Percentiles rank a stretch among this genome's conserved stretches.
phyloP scores from a whole-genome alignment of 2,329 filamentous ascomycete genomes.

The Trichophyton schoenleinii region DNA sequence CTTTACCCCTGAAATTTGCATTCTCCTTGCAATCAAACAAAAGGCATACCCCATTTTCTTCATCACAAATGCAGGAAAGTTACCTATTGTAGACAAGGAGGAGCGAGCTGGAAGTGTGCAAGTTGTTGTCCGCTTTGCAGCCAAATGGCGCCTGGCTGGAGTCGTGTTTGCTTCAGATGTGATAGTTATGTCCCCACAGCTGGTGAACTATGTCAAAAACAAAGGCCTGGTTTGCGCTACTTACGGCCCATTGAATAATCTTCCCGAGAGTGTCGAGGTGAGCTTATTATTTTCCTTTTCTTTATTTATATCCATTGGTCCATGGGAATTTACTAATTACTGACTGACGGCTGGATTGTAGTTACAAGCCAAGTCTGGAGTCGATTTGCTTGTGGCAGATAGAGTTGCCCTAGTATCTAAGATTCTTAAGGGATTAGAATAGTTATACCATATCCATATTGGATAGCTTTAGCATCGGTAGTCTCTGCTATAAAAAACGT shows the following conservation, averaged over 20 bases:
- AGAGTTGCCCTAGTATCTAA: conserved; percentile 14
- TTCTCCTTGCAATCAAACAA: conserved; percentile 18
- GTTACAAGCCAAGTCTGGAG: conserved; percentile 16
- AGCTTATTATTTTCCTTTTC: not conserved
- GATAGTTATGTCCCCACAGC: conserved; percentile 26
- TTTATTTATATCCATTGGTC: not conserved
- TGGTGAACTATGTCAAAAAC: conserved; percentile 25
- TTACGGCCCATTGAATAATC: conserved; percentile 27
- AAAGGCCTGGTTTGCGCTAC: conserved; percentile 24
- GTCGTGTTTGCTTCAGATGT: conserved; percentile 27
- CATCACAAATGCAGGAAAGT: conserved; percentile 20
- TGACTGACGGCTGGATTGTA: conserved; percentile 1
- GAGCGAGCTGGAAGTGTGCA: conserved; percentile 27
- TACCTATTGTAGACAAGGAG: conserved; percentile 18
- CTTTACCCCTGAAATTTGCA: conserved; percentile 21
- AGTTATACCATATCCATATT: not conserved
- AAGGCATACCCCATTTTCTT: conserved; percentile 18
- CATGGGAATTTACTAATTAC: not conserved
- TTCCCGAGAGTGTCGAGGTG: conserved; percentile 16
- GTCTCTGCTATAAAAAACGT: no score
- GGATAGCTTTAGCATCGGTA: no score
- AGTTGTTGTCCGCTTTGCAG: conserved; percentile 28
- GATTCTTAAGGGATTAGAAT: not conserved
- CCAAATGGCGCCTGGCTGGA: conserved; percentile 26
- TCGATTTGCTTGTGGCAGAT: conserved; percentile 17